These are phyloP conservation scores for Cryptococcus deneoformans DNA, from an alignment of 1,284 basidiomycete genomes.

Conservation along the genomic window DNA sequence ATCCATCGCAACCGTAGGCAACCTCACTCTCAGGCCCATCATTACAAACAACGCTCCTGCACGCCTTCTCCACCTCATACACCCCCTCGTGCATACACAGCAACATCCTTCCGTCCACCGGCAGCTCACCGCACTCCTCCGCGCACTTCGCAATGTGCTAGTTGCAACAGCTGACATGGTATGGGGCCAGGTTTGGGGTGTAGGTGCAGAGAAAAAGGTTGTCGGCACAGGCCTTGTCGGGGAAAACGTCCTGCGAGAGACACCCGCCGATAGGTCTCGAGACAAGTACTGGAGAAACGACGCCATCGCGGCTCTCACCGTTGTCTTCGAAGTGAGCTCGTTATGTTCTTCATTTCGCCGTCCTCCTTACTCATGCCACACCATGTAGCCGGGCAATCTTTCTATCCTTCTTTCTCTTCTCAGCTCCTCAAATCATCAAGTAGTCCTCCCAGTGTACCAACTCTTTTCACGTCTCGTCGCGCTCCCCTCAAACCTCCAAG, in stretches of 20 bases:
- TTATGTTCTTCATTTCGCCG: not conserved
- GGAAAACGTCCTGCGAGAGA: slow-evolving; percentile 2
- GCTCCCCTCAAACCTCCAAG: slow-evolving; percentile 58
- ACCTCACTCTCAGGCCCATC: slow-evolving; percentile 35
- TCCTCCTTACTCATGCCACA: too few species aligned
- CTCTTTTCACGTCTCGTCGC: slow-evolving; percentile 60
- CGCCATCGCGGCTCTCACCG: slow-evolving; percentile 19
- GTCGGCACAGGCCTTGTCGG: slow-evolving; percentile 40
- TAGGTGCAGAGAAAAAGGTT: slow-evolving; percentile 38
- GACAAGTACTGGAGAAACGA: too few species aligned
- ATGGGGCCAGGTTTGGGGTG: slow-evolving; percentile 48
- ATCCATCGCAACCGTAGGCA: slow-evolving; percentile 37
- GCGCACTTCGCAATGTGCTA: slow-evolving; percentile 42
- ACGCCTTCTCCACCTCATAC: slow-evolving; percentile 26
- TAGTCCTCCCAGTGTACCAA: slow-evolving; percentile 52
- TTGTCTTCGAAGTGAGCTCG: slow-evolving; percentile 37
- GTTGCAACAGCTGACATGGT: slow-evolving; percentile 41
- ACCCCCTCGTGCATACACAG: slow-evolving; percentile 1
- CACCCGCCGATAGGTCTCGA: too few species aligned
- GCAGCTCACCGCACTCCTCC: slow-evolving; percentile 10
- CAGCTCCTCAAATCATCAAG: slow-evolving; percentile 43
- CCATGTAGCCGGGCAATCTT: slow-evolving; percentile 25
- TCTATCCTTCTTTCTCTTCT: slow-evolving; percentile 30
- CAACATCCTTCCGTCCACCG: slow-evolving; percentile 19
- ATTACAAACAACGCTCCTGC: slow-evolving; percentile 25